Conservation (phyloP, 371 early-diverging fungal genomes). For the Rhizopus sp. region DNA sequence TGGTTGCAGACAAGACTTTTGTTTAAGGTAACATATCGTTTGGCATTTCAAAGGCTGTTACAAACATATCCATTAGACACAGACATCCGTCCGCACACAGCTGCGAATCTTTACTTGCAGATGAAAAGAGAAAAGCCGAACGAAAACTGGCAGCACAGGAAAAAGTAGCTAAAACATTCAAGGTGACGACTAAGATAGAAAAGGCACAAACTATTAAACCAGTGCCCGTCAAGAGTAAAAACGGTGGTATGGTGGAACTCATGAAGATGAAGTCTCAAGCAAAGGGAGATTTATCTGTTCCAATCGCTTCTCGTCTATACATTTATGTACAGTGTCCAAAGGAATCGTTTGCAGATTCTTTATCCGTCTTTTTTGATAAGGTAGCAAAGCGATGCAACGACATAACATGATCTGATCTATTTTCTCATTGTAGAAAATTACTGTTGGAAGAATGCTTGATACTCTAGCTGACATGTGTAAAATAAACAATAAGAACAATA, state of each 20-base stretch:
- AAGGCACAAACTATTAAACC: conserved; percentile 4
- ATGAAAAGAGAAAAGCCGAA: conserved; percentile 26
- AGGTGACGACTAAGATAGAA: neutral
- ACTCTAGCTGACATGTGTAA: conserved; percentile 25
- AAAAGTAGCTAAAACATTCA: conserved; percentile 28
- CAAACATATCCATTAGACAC: conserved; percentile 17
- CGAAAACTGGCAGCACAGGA: conserved; percentile 31
- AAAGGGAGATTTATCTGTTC: conserved; percentile 31
- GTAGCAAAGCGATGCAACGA: conserved; percentile 5
- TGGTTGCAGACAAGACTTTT: conserved; percentile 29
- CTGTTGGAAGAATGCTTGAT: conserved; percentile 29
- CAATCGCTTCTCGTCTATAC: conserved; percentile 28
- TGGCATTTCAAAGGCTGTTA: neutral
- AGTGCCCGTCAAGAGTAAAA: conserved; percentile 17
- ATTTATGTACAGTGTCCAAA: conserved; percentile 28
- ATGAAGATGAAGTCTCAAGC: conserved; percentile 45
- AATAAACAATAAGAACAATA: conserved; percentile 29
- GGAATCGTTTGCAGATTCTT: conserved; percentile 8
- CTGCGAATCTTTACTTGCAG: conserved; percentile 20
- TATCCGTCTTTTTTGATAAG: conserved; percentile 36
- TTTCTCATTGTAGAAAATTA: conserved; percentile 9
- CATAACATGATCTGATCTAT: neutral
- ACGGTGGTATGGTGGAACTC: conserved; percentile 29
- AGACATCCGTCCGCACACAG: conserved; percentile 30
- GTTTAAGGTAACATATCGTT: conserved; percentile 23